phyloP scores from a whole-genome alignment of 179 eudicot genomes.

The Heliamphora pulchella region DNA sequence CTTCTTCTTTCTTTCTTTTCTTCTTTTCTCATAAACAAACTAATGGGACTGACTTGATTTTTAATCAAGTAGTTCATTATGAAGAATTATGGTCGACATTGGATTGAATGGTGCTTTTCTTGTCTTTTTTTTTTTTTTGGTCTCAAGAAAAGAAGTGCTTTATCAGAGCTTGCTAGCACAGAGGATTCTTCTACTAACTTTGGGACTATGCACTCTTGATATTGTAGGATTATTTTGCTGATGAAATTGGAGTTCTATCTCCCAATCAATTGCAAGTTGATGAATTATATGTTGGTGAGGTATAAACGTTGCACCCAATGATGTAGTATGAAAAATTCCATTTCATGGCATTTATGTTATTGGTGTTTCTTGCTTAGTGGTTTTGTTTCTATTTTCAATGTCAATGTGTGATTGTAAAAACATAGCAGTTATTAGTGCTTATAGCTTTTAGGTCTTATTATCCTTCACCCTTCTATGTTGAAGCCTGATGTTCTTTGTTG shows the following conservation, averaged over 20 bases:
- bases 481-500: not conserved
- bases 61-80: not conserved
- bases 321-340: not conserved
- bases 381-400: not conserved
- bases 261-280: constrained; percentile 84
- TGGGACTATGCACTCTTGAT: constrained; percentile 11
- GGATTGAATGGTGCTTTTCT: not conserved
- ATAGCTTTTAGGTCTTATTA: not conserved
- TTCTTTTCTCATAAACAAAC: not conserved
- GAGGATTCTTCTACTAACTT: not conserved
- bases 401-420: not conserved
- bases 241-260: constrained; percentile 93
- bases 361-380: not conserved
- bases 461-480: constrained; percentile 2
- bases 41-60: not conserved
- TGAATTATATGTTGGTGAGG: constrained; percentile 92
- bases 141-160: no score
- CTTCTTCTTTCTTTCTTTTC: not conserved
- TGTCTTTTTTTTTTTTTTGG: no score
- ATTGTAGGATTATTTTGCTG: constrained; percentile 82
- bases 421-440: not conserved
- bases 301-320: constrained; percentile 22
- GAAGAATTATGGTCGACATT: not conserved
- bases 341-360: not conserved
- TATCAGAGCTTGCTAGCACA: not conserved